phyloP scores from a whole-genome alignment of 2,329 filamentous ascomycete species.

The Xylariaceae sp. region DNA sequence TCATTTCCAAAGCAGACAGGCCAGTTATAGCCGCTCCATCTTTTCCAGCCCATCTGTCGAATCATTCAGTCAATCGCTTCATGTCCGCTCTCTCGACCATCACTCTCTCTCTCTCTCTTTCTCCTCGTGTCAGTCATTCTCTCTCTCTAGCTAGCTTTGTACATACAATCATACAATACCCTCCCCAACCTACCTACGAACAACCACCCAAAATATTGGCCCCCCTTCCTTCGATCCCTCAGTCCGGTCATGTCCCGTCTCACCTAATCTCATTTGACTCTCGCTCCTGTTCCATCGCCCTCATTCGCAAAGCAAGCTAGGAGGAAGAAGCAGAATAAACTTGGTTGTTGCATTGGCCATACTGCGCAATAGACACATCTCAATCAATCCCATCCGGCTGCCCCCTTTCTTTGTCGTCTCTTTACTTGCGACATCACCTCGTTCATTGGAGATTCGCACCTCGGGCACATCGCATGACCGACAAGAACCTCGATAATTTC shows the following conservation, averaged over 20 bases:
- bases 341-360: too few relatives aligned
- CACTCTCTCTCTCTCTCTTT: constrained; percentile 3
- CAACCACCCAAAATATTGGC: too few relatives aligned
- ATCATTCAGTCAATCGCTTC: not conserved
- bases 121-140: too few relatives aligned
- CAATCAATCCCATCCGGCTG: too few relatives aligned
- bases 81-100: constrained; percentile 1
- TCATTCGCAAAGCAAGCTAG: constrained; percentile 13
- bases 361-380: too few relatives aligned
- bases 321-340: constrained; percentile 8
- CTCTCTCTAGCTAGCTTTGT: too few relatives aligned
- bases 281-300: constrained; percentile 6
- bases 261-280: constrained; percentile 14
- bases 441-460: not conserved
- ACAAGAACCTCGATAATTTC: constrained; percentile 18
- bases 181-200: too few relatives aligned
- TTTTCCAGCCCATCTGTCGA: not conserved
- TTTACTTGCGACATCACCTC: constrained; percentile 2
- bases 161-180: too few relatives aligned
- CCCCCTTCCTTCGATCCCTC: constrained; percentile 4
- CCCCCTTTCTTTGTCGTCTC: too few relatives aligned
- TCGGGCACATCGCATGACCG: constrained; percentile 13
- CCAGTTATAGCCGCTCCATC: too few relatives aligned
- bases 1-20: too few relatives aligned
- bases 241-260: constrained; percentile 13